Evolutionary conservation across 176 grass and related monocot species (phyloP), one percentile per base, ranked within the genome.

Genomic region (Rhynchospora tenuis): DNA sequence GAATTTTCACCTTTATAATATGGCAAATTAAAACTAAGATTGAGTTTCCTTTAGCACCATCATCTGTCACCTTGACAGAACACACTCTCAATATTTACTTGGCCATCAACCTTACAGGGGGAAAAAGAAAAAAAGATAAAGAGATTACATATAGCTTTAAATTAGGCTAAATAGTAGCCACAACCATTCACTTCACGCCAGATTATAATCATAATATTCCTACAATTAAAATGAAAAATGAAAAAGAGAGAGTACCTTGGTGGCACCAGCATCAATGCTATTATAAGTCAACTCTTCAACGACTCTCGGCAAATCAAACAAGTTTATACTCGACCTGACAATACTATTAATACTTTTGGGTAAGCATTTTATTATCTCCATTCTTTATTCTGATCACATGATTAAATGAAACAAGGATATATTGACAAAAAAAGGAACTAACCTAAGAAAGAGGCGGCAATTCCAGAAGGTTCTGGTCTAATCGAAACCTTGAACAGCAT

Each of bases 281-380:
- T 98, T 98, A 80, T 98, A 91, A 44, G 93, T 57, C 86, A 95
- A 82, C 67, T 98, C 95, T 88, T 98, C 95, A 12, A 95, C 87
- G 26, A 95, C 91, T 79, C 91, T 98, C 17, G 89, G 82, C 27
- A 95, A 79, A 86, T 98, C 88, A 86, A 87, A 91, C 60, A 95
- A 86, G 56, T 95, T 16, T 73, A 94, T 44, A 22, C 88, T 90
- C 31, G 95, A 98, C 27, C 86, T 86, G 70, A 98, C 51, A 5
- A 90, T 85, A 75, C 92, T 87, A 68, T 91, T 88, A 50, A 93
- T 79, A 48, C 66, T 89, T 56, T 86, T 78, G 0, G 91, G 89
- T 79, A 98, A 80, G 58, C 84, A 87, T 46, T 83, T 91, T 73
- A 98, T 89, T 66, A 66, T 91, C 81, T 86, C 76, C 95, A 98